Base-by-base conservation (phyloP, 1,284 basidiomycete species). In the Pascua sp. region DNA sequence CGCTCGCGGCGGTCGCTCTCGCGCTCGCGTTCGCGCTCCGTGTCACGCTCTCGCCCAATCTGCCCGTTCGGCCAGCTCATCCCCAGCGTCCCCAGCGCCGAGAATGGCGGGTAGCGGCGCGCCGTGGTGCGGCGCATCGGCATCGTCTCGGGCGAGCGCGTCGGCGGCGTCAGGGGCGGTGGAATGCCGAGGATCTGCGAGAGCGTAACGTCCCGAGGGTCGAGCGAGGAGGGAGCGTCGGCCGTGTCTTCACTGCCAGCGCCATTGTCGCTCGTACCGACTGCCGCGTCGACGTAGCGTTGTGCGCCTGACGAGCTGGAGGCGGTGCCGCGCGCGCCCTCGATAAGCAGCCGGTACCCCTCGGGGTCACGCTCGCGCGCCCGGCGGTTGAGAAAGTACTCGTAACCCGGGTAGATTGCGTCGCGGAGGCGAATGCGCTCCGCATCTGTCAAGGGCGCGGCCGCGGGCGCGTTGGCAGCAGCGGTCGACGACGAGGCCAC, bases 51-150 rank as follows among this genome's bases (percentile, higher is more conserved):
- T 3, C 24, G 36, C 32, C 47, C 50, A 11, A 51, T 51, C 17
- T 42, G 42, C 8, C 37, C 42, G 50, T 51, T 51, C 11, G 50
- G 50, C 24, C 43, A 51, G 50, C 50, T 51, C 50, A 51, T 51
- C 4, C 50, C 50, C 11, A 51, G 43, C 9, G 50, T 32, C 24
- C 24, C 24, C 24, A 32, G 42, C 5, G 50, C 43, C 12, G 49
- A 49, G 32, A 39, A 38, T 38, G 18, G 42, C 32, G 41, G 42
- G 39, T 50, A 40, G 18, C 49, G 49, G 40, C 42, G 44, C 36
- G 43, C 17, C 8, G 42, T 45, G 42, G 43, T 24, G 42, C 51
- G 16, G 9, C 15, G 43, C 2, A 37, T 12, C 37, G 39, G 47
- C 8, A 18, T 40, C 4, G 39, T 49, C 47, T 11, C 38, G 24